Evolutionary conservation across 1,139 yeast species (phyloP), one percentile per base, ranked within the genome.

Genomic region (Debaryomyces nepalensis): DNA sequence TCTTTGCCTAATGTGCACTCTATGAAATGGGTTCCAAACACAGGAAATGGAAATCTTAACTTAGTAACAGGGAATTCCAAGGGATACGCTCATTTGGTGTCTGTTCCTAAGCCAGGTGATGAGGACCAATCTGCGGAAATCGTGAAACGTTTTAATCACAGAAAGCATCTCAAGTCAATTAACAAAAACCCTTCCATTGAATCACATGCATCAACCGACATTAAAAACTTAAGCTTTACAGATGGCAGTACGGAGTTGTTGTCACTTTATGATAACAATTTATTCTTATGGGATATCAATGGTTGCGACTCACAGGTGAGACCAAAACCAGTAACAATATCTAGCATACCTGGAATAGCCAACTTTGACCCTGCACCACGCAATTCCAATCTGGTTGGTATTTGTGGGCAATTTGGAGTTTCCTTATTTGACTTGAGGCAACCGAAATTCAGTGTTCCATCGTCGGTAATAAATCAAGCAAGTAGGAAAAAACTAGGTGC

Each of bases 281-380:
- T 87, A 20, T 87, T 84, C 57, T 61, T 81, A 41, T 87, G 96
- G 96, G 90, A 87, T 59, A 66, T 82, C 15, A 66, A 74, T 60
- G 85, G 61, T 68, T 80, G 44, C 70, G 79, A 55, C 52, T 68
- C 56, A 77, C 64, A 63, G 41, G 40, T 49, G 33, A 64, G 64
- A 44, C 77, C 77, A 3, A 51, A 52, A 24, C 77, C 95, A 2
- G 59, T 79, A 7, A 63, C 79, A 42, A 79, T 82, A 39, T 72
- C 81, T 22, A 73, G 73, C 32, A 66, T 78, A 15, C 61, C 70
- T 3, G 87, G 89, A 0, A 57, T 82, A 3, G 56, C 61, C 11
- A 70, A 77, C 43, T 76, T 84, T 43, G 85, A 84, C 49, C 60
- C 78, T 1, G 73, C 81, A 22, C 64, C 70, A 0, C 52, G 62